Evolutionary conservation across 768 basidiomycete genomes (phyloP), one percentile per base, ranked within the genome.

Genomic region (Leccinum ochraceum): DNA sequence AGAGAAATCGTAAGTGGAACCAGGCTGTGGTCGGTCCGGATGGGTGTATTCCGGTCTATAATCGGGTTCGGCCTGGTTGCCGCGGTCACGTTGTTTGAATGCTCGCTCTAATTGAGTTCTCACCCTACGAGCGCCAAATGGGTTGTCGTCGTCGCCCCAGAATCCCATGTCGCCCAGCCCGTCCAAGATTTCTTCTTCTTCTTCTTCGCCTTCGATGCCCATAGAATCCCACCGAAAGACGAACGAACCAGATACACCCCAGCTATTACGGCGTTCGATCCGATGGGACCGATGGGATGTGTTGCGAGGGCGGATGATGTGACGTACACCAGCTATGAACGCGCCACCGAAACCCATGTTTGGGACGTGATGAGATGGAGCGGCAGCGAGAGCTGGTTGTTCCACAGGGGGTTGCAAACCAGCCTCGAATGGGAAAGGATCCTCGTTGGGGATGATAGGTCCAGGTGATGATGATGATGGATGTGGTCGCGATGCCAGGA

Each of bases 1-100:
- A 3, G 80, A 81, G 71, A 93, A 91, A 68, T 90, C 83, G 66
- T 81, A 82, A 1, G 86, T 84, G 69, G 88, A 92, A 1, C 88
- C 89, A n/a, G 85, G 75, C 14, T 80, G 76, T 6, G 83, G 76
- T 5, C 72, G 74, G 10, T 71, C 71, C 2, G 87, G 83, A 67
- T 93, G 90, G 0, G 90, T 92, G 72, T 84, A 89, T n/a, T 76
- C 75, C 2, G 75, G 67, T 60, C 77, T 78, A 66, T 90, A 90
- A 60, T 83, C 79, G 17, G 75, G 70, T 24, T 77, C 75, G 49
- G 58, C 46, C 48, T 58, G 61, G 54, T 39, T 62, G 16, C 53
- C 60, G 10, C 36, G 60, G 24, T 59, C 57, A 22, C 64, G 68
- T 48, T 61, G 64, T 24, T 65, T 69, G 60, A 73, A 74, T 22